phyloP scores from a whole-genome alignment of 305 asterid species.

The Solanum chacoense region DNA sequence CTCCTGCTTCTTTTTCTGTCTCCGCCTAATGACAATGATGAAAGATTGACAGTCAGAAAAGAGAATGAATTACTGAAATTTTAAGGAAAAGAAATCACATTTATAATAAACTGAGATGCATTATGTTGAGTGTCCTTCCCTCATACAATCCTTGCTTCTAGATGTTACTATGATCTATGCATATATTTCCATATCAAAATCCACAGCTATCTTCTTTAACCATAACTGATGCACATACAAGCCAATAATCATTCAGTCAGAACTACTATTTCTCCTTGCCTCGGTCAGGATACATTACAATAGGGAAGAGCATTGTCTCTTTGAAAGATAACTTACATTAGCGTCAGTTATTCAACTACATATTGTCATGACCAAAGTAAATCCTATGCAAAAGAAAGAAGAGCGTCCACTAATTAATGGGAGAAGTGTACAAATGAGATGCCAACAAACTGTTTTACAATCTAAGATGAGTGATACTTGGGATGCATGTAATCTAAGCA shows the following conservation, averaged over 20 bases:
- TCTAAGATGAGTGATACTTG: neutral
- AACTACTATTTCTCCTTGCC: no score
- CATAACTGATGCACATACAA: neutral
- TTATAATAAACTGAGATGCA: neutral
- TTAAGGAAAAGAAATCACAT: neutral
- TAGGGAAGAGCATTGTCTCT: neutral
- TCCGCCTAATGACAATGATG: constrained; percentile 46
- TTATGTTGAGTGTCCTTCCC: neutral
- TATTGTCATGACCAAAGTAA: neutral
- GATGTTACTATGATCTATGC: neutral
- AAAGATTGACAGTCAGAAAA: neutral
- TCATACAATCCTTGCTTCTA: neutral
- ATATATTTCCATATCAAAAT: neutral
- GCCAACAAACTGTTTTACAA: neutral
- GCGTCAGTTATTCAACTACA: neutral
- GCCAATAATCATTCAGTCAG: neutral
- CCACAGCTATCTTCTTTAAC: neutral
- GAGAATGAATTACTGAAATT: neutral
- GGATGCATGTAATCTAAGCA: neutral
- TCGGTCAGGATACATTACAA: no score
- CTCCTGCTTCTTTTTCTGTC: constrained; percentile 88
- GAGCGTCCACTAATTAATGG: neutral
- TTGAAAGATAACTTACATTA: neutral
- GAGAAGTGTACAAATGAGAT: neutral
- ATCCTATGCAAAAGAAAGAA: neutral